phyloP scores from a whole-genome alignment of 805 yeast genomes.

The Starmerella apicola region DNA sequence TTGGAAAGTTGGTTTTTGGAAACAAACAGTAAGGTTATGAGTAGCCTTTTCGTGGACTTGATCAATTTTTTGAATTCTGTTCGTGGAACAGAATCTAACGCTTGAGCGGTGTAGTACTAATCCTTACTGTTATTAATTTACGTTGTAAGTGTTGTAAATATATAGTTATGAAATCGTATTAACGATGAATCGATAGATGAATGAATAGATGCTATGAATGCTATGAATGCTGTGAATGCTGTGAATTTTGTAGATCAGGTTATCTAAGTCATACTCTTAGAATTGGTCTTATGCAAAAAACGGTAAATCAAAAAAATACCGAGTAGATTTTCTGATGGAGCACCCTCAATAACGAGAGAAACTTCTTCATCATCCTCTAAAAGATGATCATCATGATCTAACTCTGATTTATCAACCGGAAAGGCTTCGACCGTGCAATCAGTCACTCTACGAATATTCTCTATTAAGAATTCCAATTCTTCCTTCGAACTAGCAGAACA shows the following conservation, averaged over 20 bases:
- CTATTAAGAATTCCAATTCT: slow-evolving; percentile 9
- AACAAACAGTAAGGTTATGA: slow-evolving; percentile 36
- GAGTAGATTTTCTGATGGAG: slow-evolving; percentile 40
- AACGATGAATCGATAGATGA: too few relatives aligned
- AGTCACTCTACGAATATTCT: slow-evolving; percentile 17
- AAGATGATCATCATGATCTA: slow-evolving; percentile 6
- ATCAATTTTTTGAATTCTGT: slow-evolving; percentile 56
- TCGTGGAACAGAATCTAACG: neutral
- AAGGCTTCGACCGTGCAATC: slow-evolving; percentile 6
- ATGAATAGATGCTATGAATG: too few relatives aligned
- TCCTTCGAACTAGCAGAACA: neutral
- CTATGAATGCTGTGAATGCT: too few relatives aligned
- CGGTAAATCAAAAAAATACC: slow-evolving; percentile 18
- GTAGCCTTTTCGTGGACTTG: slow-evolving; percentile 59
- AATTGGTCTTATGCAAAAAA: slow-evolving; percentile 1
- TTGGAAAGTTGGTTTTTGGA: slow-evolving; percentile 50
- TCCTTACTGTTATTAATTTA: too few relatives aligned
- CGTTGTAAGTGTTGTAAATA: too few relatives aligned
- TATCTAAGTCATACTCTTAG: too few relatives aligned
- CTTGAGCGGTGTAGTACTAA: neutral
- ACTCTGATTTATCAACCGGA: neutral
- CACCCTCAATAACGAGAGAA: slow-evolving; percentile 55
- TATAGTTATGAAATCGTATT: too few relatives aligned
- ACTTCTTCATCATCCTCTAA: slow-evolving; percentile 47
- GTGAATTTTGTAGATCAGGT: too few relatives aligned